Evolutionary conservation across 106 monocot genomes (phyloP).

Genomic region (Allium fistulosum): DNA sequence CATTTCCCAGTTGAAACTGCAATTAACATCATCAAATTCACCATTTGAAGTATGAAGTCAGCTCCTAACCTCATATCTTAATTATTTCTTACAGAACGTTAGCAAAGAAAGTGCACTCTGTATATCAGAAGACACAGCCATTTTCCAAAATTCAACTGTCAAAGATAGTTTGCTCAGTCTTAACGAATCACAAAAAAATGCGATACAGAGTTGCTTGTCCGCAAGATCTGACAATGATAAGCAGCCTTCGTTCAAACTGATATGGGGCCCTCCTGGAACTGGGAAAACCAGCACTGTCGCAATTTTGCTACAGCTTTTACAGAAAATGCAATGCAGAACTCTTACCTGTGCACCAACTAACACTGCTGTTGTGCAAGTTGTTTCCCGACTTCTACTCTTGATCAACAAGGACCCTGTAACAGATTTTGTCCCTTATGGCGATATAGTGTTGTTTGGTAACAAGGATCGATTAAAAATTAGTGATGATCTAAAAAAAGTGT

Average conservation of each 20-base stretch:
- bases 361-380: conserved; percentile 36
- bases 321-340: conserved; percentile 23
- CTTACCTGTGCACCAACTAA: conserved; percentile 75
- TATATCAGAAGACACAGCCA: too few species aligned
- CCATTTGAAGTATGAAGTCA: too few species aligned
- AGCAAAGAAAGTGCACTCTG: too few species aligned
- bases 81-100: too few species aligned
- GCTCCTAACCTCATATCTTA: too few species aligned
- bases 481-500: conserved; percentile 31
- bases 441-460: conserved; percentile 45
- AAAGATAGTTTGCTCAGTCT: conserved; percentile 25
- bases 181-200: conserved; percentile 20
- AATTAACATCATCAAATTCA: too few species aligned
- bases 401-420: conserved; percentile 1
- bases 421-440: conserved; percentile 17
- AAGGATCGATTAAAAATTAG: conserved; percentile 42
- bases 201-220: conserved; percentile 1
- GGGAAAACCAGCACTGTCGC: conserved; percentile 58
- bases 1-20: too few species aligned
- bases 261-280: conserved; percentile 83
- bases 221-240: too few species aligned
- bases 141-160: conserved; percentile 49
- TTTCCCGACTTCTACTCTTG: conserved; percentile 23
- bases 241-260: conserved; percentile 22
- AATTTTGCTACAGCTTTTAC: conserved; percentile 28